Conservation (phyloP, 2,329 filamentous ascomycete genomes). For the Ceratocystiopsis minuta region DNA sequence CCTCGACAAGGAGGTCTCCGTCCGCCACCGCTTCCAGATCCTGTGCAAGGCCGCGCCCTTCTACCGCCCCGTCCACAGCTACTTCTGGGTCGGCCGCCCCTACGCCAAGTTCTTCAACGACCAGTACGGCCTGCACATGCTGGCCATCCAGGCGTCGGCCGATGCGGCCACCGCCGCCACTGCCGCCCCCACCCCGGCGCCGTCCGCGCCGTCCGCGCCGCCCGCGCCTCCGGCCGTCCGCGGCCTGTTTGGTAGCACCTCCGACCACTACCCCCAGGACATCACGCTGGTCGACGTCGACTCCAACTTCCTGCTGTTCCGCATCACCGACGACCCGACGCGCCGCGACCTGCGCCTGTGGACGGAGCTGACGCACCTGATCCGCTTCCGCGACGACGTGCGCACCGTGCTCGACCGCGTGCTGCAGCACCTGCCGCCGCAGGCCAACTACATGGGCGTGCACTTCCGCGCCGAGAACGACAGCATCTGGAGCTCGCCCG, state of each 20-base stretch:
- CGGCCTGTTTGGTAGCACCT: too few relatives aligned
- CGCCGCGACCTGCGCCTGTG: slow-evolving; percentile 16
- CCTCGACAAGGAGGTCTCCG: slow-evolving; percentile 4
- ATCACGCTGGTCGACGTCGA: slow-evolving; percentile 15
- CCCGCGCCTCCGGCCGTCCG: too few relatives aligned
- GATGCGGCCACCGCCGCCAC: slow-evolving; percentile 1
- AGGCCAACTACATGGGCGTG: slow-evolving; percentile 15
- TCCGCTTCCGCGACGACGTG: slow-evolving; percentile 15
- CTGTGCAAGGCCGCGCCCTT: slow-evolving; percentile 10
- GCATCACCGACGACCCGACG: slow-evolving; percentile 20
- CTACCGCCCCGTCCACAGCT: slow-evolving; percentile 12
- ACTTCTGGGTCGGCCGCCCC: slow-evolving; percentile 16
- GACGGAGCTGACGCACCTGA: slow-evolving; percentile 16
- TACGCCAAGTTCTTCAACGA: slow-evolving; percentile 13
- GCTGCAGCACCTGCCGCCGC: slow-evolving; percentile 9
- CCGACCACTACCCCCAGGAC: slow-evolving; percentile 3
- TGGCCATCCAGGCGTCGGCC: slow-evolving; percentile 1
- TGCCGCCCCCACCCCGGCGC: background rate
- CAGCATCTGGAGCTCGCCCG: slow-evolving; percentile 19
- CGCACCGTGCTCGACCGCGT: slow-evolving; percentile 13
- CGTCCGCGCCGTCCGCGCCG: too few relatives aligned
- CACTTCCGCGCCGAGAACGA: slow-evolving; percentile 20
- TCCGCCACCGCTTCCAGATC: slow-evolving; percentile 12
- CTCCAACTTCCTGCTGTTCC: slow-evolving; percentile 17
- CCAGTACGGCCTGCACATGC: slow-evolving; percentile 3